Conservation (phyloP, 345 rosid species). For the Chamaenerion angustifolium region DNA sequence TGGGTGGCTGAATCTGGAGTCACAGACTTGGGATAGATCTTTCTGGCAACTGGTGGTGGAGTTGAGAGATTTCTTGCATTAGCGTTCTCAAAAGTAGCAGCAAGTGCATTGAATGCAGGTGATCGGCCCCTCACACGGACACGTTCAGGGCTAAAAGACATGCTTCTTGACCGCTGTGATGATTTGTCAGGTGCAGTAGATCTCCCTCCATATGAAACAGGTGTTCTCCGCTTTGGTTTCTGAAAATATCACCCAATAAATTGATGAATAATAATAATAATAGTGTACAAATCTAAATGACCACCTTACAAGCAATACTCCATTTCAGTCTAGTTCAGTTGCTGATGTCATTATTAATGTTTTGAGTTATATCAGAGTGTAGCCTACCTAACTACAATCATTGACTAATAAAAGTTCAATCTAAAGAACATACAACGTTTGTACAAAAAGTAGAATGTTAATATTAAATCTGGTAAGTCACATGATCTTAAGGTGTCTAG, state of each 20-base stretch:
- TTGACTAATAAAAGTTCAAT: too few species aligned
- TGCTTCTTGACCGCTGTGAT: slow-evolving; percentile 87
- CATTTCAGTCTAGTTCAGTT: too few species aligned
- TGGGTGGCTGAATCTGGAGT: slow-evolving; percentile 56
- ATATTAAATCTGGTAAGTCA: too few species aligned
- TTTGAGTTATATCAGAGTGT: too few species aligned
- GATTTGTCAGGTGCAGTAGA: slow-evolving; percentile 70
- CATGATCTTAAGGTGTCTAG: too few species aligned
- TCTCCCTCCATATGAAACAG: slow-evolving; percentile 74
- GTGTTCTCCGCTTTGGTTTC: slow-evolving; percentile 89
- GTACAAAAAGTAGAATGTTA: too few species aligned
- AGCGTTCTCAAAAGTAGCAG: slow-evolving; percentile 83
- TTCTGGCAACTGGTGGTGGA: slow-evolving; percentile 89
- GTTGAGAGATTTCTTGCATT: slow-evolving; percentile 82
- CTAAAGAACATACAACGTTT: too few species aligned
- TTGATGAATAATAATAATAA: too few species aligned
- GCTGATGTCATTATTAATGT: too few species aligned
- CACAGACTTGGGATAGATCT: slow-evolving; percentile 76
- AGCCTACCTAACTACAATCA: too few species aligned
- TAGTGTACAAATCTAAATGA: too few species aligned
- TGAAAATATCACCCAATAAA: slow-evolving; percentile 6
- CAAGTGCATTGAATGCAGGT: slow-evolving; percentile 93
- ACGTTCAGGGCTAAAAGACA: slow-evolving; percentile 93
- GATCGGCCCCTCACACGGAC: slow-evolving; percentile 98
- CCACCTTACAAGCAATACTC: too few species aligned